These are phyloP conservation scores for Przewalskia tangutica DNA, from an alignment of 257 asterid genomes.

Conservation along the genomic window DNA sequence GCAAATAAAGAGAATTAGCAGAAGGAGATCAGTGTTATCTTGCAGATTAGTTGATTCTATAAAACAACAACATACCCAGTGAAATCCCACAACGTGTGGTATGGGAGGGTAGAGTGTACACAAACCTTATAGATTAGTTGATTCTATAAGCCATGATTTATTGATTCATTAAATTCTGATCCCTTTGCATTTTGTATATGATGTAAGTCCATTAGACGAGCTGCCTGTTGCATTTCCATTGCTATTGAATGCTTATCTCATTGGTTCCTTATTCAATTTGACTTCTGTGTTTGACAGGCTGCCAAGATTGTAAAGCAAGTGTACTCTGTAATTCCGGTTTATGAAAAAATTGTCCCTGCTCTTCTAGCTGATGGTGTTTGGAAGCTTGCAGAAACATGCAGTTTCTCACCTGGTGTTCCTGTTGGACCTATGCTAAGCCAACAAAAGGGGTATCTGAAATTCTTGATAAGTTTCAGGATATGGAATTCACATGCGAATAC, in stretches of 20 bases:
- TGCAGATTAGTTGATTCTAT: neutral
- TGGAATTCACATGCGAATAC: conserved; percentile 93
- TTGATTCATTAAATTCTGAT: neutral
- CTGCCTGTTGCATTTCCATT: neutral
- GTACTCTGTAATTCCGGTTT: conserved; percentile 84
- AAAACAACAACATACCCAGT: too few species aligned
- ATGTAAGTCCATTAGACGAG: neutral
- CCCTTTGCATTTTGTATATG: neutral
- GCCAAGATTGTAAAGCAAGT: conserved; percentile 86
- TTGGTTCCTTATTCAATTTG: neutral
- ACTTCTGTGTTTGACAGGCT: conserved; percentile 45
- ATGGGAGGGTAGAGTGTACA: too few species aligned
- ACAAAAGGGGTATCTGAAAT: conserved; percentile 94
- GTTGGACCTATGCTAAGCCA: conserved; percentile 95
- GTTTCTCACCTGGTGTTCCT: conserved; percentile 86
- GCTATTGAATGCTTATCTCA: neutral
- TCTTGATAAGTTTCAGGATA: conserved; percentile 81
- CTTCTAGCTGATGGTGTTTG: conserved; percentile 89
- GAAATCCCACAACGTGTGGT: too few species aligned
- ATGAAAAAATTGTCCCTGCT: conserved; percentile 71
- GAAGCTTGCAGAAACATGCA: conserved; percentile 72
- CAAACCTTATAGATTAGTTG: neutral
- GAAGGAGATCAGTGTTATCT: neutral
- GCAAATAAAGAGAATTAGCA: neutral
- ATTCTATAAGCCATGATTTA: neutral